Evolutionary conservation across 176 grass and related monocot genomes (phyloP), one percentile per base, ranked within the genome.

Genomic region (Ensete ventricosum): DNA sequence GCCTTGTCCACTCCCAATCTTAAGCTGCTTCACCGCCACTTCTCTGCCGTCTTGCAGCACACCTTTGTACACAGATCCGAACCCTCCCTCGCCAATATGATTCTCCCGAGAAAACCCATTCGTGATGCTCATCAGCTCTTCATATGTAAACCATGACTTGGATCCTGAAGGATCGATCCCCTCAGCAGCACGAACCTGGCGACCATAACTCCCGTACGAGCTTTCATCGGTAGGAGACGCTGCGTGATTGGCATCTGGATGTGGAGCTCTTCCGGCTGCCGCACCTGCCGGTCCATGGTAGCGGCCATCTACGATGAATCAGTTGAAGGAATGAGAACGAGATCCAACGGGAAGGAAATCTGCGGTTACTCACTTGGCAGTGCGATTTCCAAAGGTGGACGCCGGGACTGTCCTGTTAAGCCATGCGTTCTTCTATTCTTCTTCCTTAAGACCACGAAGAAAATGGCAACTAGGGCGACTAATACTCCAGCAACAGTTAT

Each of bases 11-110:
- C 91, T 64, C 3, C 83, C 85, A 23, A 82, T 65, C 81, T 90
- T 90, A 63, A 92, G 89, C 65, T 92, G 89, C 77, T 96, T 96
- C 83, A 96, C 89, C 52, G 93, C 93, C 67, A 92, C 89, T 50
- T 81, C 73, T 71, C 91, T 80, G 71, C 87, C 92, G 76, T 86
- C 83, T 49, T 71, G 78, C 14, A 92, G 66, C 29, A 64, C 51
- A 11, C 89, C 89, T 50, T 76, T 43, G 79, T 88, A 88, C 73
- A 92, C 89, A 52, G 82, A 85, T 29, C 89, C 89, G 69, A 92
- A 92, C 50, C 89, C 86, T 49, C 89, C 89, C 57, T 92, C 83
- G 19, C 89, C 89, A 77, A 92, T 79, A 75, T 86, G 75, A 26
- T 84, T 92, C 57, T 0, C 66, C 23, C 25, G 17, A 73, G 83